Evolutionary conservation across 163 green algal genomes (phyloP), one percentile per base, ranked within the genome.

Genomic region (Volvox carteri): DNA sequence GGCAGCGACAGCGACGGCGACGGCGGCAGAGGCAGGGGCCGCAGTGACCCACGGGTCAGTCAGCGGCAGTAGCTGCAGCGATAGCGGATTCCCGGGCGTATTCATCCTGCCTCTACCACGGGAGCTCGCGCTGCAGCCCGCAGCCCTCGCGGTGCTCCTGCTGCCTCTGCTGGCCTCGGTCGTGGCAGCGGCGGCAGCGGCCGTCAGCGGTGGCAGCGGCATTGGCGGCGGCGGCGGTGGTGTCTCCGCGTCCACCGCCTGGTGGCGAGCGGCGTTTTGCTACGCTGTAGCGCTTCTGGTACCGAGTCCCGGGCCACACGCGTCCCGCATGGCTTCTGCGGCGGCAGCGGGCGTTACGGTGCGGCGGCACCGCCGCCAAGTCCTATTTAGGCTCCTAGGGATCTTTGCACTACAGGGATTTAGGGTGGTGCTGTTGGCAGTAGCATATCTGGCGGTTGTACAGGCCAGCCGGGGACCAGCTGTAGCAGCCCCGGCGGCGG

Each of bases 91-190:
- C 35, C 62, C 23, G 8, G 54, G 54, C 54, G 54, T 33, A 11
- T 65, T 81, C 28, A 12, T 70, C 12, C 33, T 84, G 75, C 75
- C 75, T 46, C 46, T 84, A 30, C 75, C 75, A 4, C 16, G 37
- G 48, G 75, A 68, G n/a, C 11, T 84, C 11, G 18, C 30, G 14
- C 46, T 84, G 5, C 75, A 84, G n/a, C 75, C 75, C 6, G n/a
- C 30, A 30, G 14, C 33, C 19, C 1, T 39, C 12, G 3, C 37
- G 30, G 3, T 50, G 12, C 41, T 56, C 11, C 11, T 84, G 50
- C 48, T 84, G 50, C 75, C 75, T 46, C 48, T 84, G n/a, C 2
- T 70, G 11, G 12, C 68, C 50, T 68, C 75, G 4, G 42, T 41
- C 23, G 44, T 5, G 8, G 73, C 42, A 3, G 70, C 37, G 39